phyloP scores from a whole-genome alignment of 2,329 filamentous ascomycete species.

The Aspergillus neoniger region DNA sequence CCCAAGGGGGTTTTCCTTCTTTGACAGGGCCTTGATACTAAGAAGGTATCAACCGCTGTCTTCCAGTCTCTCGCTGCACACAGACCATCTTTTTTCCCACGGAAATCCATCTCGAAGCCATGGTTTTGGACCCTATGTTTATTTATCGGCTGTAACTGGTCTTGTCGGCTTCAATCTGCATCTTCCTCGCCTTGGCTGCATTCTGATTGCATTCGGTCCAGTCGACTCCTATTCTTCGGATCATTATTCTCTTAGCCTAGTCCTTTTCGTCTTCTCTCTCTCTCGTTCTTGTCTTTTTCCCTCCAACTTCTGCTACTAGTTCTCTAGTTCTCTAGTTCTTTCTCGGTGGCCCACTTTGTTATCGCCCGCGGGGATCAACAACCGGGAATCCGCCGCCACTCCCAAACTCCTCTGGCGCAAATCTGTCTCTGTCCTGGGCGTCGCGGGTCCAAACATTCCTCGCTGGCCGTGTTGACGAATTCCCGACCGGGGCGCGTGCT shows the following conservation, averaged over 20 bases:
- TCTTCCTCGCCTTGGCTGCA: constrained; percentile 4
- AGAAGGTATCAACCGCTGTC: too few species aligned
- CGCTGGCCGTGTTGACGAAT: background rate
- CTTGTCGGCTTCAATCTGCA: background rate
- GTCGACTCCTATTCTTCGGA: background rate
- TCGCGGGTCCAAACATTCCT: constrained; percentile 5
- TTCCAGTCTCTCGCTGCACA: background rate
- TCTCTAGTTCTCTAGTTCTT: background rate
- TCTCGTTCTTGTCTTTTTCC: background rate
- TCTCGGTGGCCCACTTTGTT: constrained; percentile 3
- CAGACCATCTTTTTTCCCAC: background rate
- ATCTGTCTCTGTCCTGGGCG: background rate
- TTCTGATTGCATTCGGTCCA: constrained; percentile 6
- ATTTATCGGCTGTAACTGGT: constrained; percentile 9
- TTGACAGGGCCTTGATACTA: too few species aligned
- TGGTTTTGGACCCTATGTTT: background rate
- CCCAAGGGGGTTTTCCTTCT: background rate
- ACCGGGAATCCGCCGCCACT: constrained; percentile 7
- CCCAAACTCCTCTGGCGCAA: background rate
- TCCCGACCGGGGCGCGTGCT: constrained; percentile 6
- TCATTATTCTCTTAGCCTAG: background rate
- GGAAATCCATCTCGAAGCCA: background rate
- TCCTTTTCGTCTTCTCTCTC: background rate
- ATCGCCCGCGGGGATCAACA: constrained; percentile 13
- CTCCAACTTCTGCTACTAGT: background rate